phyloP scores from a whole-genome alignment of 2,329 filamentous ascomycete species.

The Penicillium sp. region DNA sequence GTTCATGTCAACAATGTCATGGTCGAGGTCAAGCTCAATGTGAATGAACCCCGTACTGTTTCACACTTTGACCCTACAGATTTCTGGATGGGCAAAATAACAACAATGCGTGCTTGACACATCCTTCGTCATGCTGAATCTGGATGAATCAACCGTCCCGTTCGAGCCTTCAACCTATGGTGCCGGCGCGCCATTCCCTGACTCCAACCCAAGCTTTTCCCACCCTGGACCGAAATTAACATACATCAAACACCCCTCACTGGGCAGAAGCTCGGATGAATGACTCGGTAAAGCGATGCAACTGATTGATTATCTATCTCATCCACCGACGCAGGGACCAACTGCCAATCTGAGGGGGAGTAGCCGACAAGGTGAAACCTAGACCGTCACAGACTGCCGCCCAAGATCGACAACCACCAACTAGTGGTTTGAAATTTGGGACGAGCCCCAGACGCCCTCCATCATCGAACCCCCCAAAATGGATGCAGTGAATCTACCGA shows the following conservation, averaged over 20 bases:
- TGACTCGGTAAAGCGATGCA: background rate
- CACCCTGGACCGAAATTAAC: conserved; percentile 14
- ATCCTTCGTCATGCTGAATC: background rate
- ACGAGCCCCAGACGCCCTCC: conserved; percentile 13
- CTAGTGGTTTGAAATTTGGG: conserved; percentile 20
- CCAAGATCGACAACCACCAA: conserved; percentile 29
- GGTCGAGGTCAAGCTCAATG: background rate
- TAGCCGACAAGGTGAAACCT: conserved; percentile 35
- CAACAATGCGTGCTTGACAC: background rate
- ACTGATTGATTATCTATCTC: conserved; percentile 16
- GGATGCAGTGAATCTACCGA: conserved; percentile 13
- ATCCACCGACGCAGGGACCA: conserved; percentile 16
- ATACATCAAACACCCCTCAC: conserved; percentile 3
- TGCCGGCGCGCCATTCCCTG: background rate
- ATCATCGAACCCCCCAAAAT: background rate
- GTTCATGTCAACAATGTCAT: background rate
- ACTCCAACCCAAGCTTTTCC: conserved; percentile 16
- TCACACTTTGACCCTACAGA: conserved; percentile 2
- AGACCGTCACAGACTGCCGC: conserved; percentile 37
- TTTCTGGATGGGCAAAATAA: background rate
- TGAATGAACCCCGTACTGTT: background rate
- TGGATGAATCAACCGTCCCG: conserved; percentile 1
- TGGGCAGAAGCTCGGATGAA: conserved; percentile 8
- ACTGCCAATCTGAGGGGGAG: conserved; percentile 13
- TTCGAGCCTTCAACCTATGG: conserved; percentile 6